Evolutionary conservation across 176 grass and related monocot species (phyloP), one percentile per base, ranked within the genome.

Genomic region (Zea luxurians): DNA sequence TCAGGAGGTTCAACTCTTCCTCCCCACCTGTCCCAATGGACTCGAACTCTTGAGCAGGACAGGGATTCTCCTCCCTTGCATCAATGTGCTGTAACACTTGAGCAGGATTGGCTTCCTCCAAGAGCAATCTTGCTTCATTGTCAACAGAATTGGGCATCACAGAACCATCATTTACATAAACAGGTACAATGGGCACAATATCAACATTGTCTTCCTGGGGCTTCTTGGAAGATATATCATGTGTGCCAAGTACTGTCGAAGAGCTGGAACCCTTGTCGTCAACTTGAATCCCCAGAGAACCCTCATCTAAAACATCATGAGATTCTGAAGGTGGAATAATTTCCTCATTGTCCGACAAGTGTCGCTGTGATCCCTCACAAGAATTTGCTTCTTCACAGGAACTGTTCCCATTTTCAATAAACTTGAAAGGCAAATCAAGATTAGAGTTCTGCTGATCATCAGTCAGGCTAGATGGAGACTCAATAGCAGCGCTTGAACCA

Each of bases 1-100:
- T 44, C 38, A 93, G 80, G 82, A 93, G 85, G 61, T 85, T 86
- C 73, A 88, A 52, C 78, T 93, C 91, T 85, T 81, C 87, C 49
- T 89, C 82, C 48, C 71, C 71, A 59, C 77, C 78, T 81, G 34
- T 48, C 37, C 37, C 49, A 44, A 71, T 66, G 71, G 57, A 37
- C 10, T 72, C 78, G 3, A 65, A 58, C 61, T 81, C 87, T 82
- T 89, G 71, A 73, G 78, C 79, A 80, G 43, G 46, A 38, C 74
- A 70, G n/a, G 36, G 8, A 70, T 80, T 36, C 67, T 71, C 55
- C 27, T 71, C 65, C 16, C 15, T 44, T 71, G 7, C 54, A 48
- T 5, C 52, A 48, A 12, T 48, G 54, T 58, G 21, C 8, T 37
- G 15, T 35, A 59, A 34, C 54, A 77, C 87, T 62, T 78, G 78